These are phyloP conservation scores for Starmerella bombicola DNA, from an alignment of 805 yeast genomes.

Conservation along the genomic window DNA sequence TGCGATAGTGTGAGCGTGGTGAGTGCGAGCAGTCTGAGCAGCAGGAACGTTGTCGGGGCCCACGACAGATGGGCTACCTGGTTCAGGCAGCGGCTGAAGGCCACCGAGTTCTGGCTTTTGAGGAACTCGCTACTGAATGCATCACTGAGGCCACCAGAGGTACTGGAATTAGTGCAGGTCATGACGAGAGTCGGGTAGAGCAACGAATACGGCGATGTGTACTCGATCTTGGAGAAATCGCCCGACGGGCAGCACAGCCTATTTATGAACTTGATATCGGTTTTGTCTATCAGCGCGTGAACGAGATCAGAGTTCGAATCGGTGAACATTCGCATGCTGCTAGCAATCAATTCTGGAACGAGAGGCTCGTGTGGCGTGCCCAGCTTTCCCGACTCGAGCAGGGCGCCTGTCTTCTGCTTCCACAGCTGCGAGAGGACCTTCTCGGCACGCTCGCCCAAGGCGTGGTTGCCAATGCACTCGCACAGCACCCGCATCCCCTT, in stretches of 20 bases:
- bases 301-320: slow-evolving; percentile 1
- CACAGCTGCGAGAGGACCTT: slow-evolving; percentile 10
- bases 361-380: background rate
- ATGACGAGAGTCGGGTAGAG: slow-evolving; percentile 9
- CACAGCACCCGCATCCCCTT: slow-evolving; percentile 17
- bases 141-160: too few relatives aligned
- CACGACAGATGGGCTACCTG: slow-evolving; percentile 36
- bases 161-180: background rate
- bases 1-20: slow-evolving; percentile 21
- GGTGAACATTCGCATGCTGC: slow-evolving; percentile 2
- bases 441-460: slow-evolving; percentile 13
- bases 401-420: slow-evolving; percentile 3
- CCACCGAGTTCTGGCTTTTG: slow-evolving; percentile 33
- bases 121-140: background rate
- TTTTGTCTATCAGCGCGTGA: slow-evolving; percentile 3
- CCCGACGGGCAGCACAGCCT: slow-evolving; percentile 8
- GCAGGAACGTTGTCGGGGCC: slow-evolving; percentile 11
- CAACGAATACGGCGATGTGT: slow-evolving; percentile 15
- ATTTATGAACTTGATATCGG: slow-evolving; percentile 8
- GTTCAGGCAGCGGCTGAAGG: slow-evolving; percentile 38
- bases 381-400: background rate
- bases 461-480: slow-evolving; percentile 13
- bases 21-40: slow-evolving; percentile 35
- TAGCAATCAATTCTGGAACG: slow-evolving; percentile 7
- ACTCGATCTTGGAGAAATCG: slow-evolving; percentile 6